Evolutionary conservation across 176 grass and related monocot genomes (phyloP).

Genomic region (Otatea glauca): DNA sequence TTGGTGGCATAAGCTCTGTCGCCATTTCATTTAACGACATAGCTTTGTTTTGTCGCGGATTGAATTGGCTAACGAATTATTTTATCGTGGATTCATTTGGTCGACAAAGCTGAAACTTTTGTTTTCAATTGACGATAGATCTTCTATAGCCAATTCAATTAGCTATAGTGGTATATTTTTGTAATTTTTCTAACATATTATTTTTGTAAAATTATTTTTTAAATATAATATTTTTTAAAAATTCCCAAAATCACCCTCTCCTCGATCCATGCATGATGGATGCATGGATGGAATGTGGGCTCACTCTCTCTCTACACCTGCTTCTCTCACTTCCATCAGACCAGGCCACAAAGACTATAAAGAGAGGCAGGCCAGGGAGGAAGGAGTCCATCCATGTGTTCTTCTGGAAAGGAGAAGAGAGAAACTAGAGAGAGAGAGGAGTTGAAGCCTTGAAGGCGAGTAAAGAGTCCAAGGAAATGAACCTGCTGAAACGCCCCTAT

Average conservation of each 20-base stretch:
- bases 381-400: slow-evolving; percentile 29
- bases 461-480: slow-evolving; percentile 39
- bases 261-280: slow-evolving; percentile 41
- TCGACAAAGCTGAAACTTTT: no score
- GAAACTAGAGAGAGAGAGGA: neutral
- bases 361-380: neutral
- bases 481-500: slow-evolving; percentile 43
- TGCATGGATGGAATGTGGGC: neutral
- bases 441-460: neutral
- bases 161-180: no score
- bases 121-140: no score
- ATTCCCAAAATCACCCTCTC: neutral
- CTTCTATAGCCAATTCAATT: no score
- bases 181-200: no score
- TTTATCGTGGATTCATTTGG: no score
- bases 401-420: neutral
- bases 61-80: no score
- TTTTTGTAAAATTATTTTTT: no score
- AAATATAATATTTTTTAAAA: neutral
- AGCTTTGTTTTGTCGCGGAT: no score
- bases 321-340: slow-evolving; percentile 19
- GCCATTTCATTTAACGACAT: no score
- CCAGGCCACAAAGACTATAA: neutral
- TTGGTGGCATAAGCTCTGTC: no score
- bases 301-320: neutral